Conservation (phyloP, 2,329 filamentous ascomycete species). For the Raffaelea albimanens region DNA sequence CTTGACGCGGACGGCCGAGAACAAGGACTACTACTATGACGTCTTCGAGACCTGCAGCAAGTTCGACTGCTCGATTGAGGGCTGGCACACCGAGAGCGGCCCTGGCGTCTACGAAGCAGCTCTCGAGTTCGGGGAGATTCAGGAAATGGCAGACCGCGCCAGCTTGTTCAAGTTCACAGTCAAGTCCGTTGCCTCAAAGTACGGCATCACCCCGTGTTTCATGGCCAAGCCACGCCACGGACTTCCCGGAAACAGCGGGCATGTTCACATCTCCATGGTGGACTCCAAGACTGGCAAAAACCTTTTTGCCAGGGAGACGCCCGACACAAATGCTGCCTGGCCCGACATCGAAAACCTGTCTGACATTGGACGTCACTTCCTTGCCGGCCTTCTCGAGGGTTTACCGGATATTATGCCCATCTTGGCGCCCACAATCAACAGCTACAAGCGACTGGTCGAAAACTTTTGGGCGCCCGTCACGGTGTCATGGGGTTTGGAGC, state of each 20-base stretch:
- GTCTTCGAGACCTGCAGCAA: conserved; percentile 71
- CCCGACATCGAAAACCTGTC: conserved; percentile 72
- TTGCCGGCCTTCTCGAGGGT: conserved; percentile 81
- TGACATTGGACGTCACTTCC: conserved; percentile 83
- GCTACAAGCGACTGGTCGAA: conserved; percentile 94
- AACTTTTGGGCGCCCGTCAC: conserved; percentile 99
- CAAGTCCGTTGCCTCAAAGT: conserved; percentile 77
- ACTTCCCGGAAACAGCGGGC: conserved; percentile 87
- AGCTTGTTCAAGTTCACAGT: conserved; percentile 91
- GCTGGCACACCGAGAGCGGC: conserved; percentile 92
- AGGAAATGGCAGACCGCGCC: conserved; percentile 84
- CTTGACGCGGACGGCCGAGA: conserved; percentile 75
- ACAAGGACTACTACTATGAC: conserved; percentile 86
- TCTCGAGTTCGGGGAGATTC: conserved; percentile 80
- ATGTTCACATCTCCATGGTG: conserved; percentile 88
- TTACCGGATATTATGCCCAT: conserved; percentile 94
- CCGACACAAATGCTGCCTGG: conserved; percentile 63
- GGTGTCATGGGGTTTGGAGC: conserved; percentile 93
- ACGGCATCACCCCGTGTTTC: conserved; percentile 92
- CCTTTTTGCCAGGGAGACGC: conserved; percentile 63
- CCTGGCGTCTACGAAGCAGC: conserved; percentile 94
- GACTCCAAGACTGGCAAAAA: conserved; percentile 75
- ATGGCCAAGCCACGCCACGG: conserved; percentile 96
- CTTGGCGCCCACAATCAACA: conserved; percentile 90
- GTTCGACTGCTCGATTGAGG: conserved; percentile 77